Conservation (phyloP, 371 early-diverging fungal species). For the Globomyces sp. region DNA sequence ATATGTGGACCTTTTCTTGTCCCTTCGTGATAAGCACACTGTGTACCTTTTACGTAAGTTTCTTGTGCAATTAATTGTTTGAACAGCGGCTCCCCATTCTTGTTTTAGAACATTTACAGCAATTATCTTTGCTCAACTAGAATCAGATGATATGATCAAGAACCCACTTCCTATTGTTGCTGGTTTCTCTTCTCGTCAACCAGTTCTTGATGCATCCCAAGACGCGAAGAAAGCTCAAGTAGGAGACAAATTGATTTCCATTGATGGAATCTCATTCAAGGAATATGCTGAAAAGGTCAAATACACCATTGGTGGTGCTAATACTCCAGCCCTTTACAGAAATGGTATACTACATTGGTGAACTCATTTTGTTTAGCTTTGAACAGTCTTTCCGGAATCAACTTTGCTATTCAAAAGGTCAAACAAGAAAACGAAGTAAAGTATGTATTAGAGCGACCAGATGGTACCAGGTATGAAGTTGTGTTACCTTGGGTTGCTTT, state of each 20-base stretch:
- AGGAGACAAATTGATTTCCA: conserved; percentile 20
- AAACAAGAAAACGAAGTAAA: conserved; percentile 11
- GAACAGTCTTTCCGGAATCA: background rate
- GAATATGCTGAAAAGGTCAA: conserved; percentile 15
- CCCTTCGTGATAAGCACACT: conserved; percentile 27
- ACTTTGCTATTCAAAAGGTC: conserved; percentile 4
- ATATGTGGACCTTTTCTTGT: conserved; percentile 18
- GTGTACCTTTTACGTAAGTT: conserved; percentile 17
- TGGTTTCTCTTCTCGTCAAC: no score
- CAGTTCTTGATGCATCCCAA: background rate
- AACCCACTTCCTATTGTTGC: conserved; percentile 9
- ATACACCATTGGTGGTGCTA: conserved; percentile 20
- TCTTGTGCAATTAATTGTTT: background rate
- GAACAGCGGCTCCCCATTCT: conserved; percentile 2
- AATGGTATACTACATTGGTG: no score
- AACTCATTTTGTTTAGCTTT: no score
- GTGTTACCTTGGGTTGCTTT: background rate
- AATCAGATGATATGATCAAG: conserved; percentile 12
- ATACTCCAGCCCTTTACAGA: background rate
- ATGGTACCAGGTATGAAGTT: background rate
- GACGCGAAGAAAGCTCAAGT: conserved; percentile 10
- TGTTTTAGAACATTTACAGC: conserved; percentile 3
- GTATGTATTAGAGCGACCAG: background rate
- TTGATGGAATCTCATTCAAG: conserved; percentile 22
- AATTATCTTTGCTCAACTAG: conserved; percentile 4